Evolutionary conservation across 306 rosid species (phyloP).

Genomic region (Leucaena leucocephala): DNA sequence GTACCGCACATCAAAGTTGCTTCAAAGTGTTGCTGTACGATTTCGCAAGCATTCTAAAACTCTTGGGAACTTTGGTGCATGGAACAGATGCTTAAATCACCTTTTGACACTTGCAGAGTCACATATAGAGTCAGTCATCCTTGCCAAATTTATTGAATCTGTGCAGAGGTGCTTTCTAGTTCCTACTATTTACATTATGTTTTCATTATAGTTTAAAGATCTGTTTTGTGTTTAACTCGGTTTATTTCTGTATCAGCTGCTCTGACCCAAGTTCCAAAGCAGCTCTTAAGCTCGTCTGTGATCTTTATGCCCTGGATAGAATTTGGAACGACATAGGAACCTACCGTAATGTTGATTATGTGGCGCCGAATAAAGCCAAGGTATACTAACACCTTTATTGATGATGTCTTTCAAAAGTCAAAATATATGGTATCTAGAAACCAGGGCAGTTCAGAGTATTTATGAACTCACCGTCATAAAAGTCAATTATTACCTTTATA

Average conservation of each 20-base stretch:
- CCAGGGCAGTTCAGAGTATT: conserved; percentile 6
- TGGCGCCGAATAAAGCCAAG: conserved; percentile 98
- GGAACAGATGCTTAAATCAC: conserved; percentile 98
- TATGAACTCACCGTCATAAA: neutral
- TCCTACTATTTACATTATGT: conserved; percentile 25
- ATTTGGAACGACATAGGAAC: conserved; percentile 99
- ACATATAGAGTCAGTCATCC: conserved; percentile 88
- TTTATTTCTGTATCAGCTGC: conserved; percentile 56
- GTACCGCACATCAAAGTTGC: conserved; percentile 94
- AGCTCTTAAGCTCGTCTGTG: conserved; percentile 88
- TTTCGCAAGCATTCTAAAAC: conserved; percentile 83
- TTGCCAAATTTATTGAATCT: conserved; percentile 85
- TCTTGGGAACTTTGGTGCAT: conserved; percentile 89
- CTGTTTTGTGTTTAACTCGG: conserved; percentile 31
- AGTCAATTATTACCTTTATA: neutral
- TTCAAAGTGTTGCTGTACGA: conserved; percentile 86
- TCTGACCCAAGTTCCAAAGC: conserved; percentile 77
- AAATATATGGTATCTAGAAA: neutral
- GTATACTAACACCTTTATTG: conserved; percentile 42
- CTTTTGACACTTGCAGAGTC: conserved; percentile 95
- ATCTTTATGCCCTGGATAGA: conserved; percentile 92
- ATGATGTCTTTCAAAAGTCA: neutral
- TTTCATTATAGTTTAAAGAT: conserved; percentile 7
- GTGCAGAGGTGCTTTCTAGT: conserved; percentile 66
- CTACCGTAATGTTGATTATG: conserved; percentile 92